Percentiles rank a stretch among this genome's conserved stretches.
Evolutionary conservation across 179 eudicot species (phyloP).

Genomic region (Vitellaria paradoxa): DNA sequence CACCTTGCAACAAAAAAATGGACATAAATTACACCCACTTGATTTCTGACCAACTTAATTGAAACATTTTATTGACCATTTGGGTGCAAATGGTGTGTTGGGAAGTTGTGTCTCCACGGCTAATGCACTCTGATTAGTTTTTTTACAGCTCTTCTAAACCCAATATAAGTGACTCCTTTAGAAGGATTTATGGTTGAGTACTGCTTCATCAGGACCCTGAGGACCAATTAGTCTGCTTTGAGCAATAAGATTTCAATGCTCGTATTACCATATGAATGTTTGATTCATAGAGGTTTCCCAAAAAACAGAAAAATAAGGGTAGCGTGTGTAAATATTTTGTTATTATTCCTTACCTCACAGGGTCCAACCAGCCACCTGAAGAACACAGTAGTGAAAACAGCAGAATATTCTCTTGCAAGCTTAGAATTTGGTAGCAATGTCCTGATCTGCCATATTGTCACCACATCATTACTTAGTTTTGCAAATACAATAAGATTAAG

Average conservation of each 20-base stretch:
- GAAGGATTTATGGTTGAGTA: not conserved
- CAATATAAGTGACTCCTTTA: not conserved
- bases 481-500: too few species aligned
- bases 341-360: constrained; percentile 49
- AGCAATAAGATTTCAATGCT: too few species aligned
- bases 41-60: not conserved
- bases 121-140: not conserved
- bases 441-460: constrained; percentile 38
- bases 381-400: constrained; percentile 53
- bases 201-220: not conserved
- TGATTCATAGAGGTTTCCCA: not conserved
- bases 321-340: too few species aligned
- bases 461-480: not conserved
- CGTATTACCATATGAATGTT: not conserved
- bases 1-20: constrained; percentile 37
- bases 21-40: not conserved
- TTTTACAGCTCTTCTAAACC: not conserved
- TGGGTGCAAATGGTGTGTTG: not conserved
- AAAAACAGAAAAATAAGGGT: too few species aligned
- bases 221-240: too few species aligned
- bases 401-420: constrained; percentile 57
- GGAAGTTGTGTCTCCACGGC: not conserved
- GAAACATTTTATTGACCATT: not conserved
- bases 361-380: constrained; percentile 80
- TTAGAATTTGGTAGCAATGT: constrained; percentile 45